phyloP scores from a whole-genome alignment of 495 filamentous ascomycete species.

The Daldinia vernicosa region DNA sequence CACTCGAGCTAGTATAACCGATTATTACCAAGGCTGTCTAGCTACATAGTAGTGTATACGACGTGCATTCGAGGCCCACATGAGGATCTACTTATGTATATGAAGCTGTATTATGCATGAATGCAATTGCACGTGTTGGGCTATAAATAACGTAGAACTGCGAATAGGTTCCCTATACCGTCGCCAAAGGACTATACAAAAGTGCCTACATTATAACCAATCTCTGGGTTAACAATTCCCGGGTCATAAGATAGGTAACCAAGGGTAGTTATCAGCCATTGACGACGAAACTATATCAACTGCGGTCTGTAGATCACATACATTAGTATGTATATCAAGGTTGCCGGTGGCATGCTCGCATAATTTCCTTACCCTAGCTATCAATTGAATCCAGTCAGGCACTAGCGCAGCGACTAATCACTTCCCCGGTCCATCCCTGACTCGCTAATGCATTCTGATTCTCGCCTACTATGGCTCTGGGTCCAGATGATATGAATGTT shows the following conservation, averaged over 20 bases:
- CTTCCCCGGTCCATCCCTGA: constrained; percentile 26
- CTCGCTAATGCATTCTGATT: constrained; percentile 14
- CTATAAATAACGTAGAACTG: background rate
- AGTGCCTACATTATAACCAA: background rate
- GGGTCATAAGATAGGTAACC: background rate
- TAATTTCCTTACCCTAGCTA: constrained; percentile 1
- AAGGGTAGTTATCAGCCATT: background rate
- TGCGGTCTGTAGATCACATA: background rate
- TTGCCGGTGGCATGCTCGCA: background rate
- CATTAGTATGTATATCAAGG: background rate
- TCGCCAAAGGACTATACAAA: background rate
- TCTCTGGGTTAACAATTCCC: background rate
- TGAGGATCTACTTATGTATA: constrained; percentile 2
- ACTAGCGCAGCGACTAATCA: constrained; percentile 24
- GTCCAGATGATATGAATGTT: constrained; percentile 1
- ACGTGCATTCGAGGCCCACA: constrained; percentile 12
- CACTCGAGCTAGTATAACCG: background rate
- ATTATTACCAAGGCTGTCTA: background rate
- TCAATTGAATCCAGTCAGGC: constrained; percentile 1
- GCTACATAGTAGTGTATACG: too few relatives aligned
- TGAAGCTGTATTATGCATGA: constrained; percentile 20
- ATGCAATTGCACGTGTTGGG: constrained; percentile 4
- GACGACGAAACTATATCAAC: background rate
- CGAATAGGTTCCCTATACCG: background rate
- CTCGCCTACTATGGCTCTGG: background rate